Percentiles rank a stretch among this genome's conserved stretches.
These are phyloP conservation scores for Rhizophagus clarus DNA, from an alignment of 192 early-diverging fungal genomes.

Conservation along the genomic window DNA sequence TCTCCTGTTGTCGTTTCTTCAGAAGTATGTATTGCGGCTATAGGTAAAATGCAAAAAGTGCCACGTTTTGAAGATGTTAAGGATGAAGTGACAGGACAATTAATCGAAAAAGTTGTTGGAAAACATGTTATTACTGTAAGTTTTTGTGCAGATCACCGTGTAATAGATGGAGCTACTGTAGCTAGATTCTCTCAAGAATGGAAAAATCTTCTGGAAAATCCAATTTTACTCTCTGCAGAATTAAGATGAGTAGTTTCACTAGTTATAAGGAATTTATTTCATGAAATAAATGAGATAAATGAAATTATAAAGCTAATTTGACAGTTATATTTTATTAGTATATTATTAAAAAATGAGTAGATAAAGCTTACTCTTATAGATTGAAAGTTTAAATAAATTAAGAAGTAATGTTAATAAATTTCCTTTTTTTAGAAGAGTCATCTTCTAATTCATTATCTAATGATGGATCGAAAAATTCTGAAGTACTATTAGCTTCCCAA, in stretches of 20 bases:
- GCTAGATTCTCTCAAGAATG: slow-evolving; percentile 86
- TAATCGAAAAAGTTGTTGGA: slow-evolving; percentile 69
- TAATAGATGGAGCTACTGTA: slow-evolving; percentile 94
- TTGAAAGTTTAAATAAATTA: slow-evolving; percentile 5
- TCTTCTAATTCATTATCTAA: slow-evolving; percentile 51
- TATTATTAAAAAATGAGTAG: too few relatives aligned
- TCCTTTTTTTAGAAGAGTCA: slow-evolving; percentile 70
- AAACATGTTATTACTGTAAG: slow-evolving; percentile 78
- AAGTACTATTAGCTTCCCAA: slow-evolving; percentile 71
- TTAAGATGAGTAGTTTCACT: slow-evolving; percentile 45
- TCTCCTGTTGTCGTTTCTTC: slow-evolving; percentile 87
- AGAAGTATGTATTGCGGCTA: slow-evolving; percentile 88
- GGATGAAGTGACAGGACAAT: slow-evolving; percentile 49
- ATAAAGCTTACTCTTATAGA: neutral
- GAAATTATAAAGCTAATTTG: too few relatives aligned
- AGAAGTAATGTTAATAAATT: slow-evolving; percentile 61
- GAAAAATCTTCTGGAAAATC: slow-evolving; percentile 88
- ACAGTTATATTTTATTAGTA: too few relatives aligned
- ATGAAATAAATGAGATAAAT: too few relatives aligned
- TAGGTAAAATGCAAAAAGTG: slow-evolving; percentile 81
- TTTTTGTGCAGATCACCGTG: slow-evolving; percentile 95
- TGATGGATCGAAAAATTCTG: slow-evolving; percentile 74
- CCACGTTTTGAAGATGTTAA: slow-evolving; percentile 76
- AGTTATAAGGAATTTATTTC: neutral
- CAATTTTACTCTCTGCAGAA: slow-evolving; percentile 70